Evolutionary conservation across 441 rosid species (phyloP), one percentile per base, ranked within the genome.

Genomic region (Viola pubescens): DNA sequence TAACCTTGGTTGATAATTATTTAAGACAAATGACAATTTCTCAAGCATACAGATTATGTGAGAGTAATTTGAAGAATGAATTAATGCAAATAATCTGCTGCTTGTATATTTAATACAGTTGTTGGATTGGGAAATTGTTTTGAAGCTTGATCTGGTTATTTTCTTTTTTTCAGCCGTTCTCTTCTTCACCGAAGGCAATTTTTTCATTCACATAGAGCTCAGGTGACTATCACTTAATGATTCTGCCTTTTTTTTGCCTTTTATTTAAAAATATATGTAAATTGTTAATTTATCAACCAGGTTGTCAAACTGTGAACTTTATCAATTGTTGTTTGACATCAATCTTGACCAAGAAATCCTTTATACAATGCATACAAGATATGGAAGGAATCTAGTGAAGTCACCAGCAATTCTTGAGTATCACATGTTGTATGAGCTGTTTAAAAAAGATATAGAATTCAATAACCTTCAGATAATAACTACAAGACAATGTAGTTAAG

Each of bases 121-220:
- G 7, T 12, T 9, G 42, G 45, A 12, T 55, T n/a, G 45, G 34
- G 14, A 38, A 54, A 55, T 40, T 48, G 53, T 69, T 75, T 72
- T 26, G 34, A 26, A 26, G 34, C 34, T 26, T 72, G 62, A 66
- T 64, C 37, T 42, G 5, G 8, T 45, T 16, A 4, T n/a, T 4
- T 64, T 74, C 55, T 61, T 59, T 58, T 71, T 64, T 76, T 53
- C 84, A 88, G 96, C 76, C 88, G 88, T 41, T 81, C 77, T 38
- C 95, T 88, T 52, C 95, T 91, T 57, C 97, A 82, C 78, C 87
- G 83, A 77, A 82, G 96, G 54, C 95, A 83, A 70, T 95, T 95
- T 79, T 95, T 91, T 67, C 99, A 95, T 70, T 95, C 99, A 2
- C 99, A 91, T 77, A 85, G 98, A 82, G 91, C 98, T 69, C 98